phyloP scores from a whole-genome alignment of 164 flowering plant genomes.

The Malania oleifera region DNA sequence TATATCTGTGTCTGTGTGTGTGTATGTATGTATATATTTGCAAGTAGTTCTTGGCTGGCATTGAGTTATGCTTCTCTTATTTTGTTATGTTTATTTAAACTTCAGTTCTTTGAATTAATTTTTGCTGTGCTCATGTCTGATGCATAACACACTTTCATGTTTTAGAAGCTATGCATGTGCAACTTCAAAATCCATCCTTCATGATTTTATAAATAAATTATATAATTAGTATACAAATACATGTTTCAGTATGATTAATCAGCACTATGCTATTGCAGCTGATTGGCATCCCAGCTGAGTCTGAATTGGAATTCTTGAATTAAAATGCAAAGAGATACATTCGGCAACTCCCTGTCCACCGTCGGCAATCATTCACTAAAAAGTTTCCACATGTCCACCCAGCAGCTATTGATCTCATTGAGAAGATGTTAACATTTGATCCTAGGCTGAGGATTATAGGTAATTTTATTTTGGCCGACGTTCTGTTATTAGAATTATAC shows the following conservation, averaged over 20 bases:
- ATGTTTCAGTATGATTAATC: neutral
- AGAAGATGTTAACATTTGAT: slow-evolving; percentile 95
- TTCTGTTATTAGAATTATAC: neutral
- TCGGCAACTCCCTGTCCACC: slow-evolving; percentile 70
- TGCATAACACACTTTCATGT: neutral
- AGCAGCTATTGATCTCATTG: slow-evolving; percentile 89
- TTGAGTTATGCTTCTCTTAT: no score
- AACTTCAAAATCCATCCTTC: neutral
- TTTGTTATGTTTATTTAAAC: no score
- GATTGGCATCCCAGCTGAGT: slow-evolving; percentile 93
- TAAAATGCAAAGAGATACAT: slow-evolving; percentile 94
- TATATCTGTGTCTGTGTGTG: no score
- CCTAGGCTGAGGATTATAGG: slow-evolving; percentile 90
- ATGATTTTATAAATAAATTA: neutral
- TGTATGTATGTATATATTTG: no score
- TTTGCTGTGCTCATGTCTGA: no score
- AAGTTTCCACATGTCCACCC: slow-evolving; percentile 86
- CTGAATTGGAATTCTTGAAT: slow-evolving; percentile 76
- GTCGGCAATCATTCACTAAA: slow-evolving; percentile 70
- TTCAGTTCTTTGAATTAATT: no score
- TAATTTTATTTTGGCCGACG: slow-evolving; percentile 16
- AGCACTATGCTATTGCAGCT: slow-evolving; percentile 47
- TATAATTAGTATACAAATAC: neutral
- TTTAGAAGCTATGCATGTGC: neutral
- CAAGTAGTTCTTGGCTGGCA: no score